Evolutionary conservation across 768 basidiomycete genomes (phyloP), one percentile per base, ranked within the genome.

Genomic region (Chlorophyllum brunneum): DNA sequence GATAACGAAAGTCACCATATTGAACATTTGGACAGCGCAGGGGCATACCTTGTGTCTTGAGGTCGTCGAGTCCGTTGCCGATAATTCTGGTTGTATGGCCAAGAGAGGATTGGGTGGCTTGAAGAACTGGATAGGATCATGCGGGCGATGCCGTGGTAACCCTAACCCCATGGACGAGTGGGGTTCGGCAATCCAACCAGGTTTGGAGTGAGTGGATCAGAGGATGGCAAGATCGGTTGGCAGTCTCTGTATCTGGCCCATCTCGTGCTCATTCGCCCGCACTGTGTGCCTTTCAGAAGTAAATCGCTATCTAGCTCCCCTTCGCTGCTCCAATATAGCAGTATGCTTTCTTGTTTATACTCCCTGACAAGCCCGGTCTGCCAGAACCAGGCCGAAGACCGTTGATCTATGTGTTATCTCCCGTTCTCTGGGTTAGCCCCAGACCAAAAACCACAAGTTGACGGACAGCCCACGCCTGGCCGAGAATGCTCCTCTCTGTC

Each of bases 11-110:
- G 37, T 31, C 18, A 49, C 55, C 56, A 47, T 56, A 54, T 52
- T 34, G 15, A 41, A 41, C 41, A 39, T 20, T 51, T 38, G 46
- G 38, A 56, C 38, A 36, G 43, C 36, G 27, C 51, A 44, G 36
- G 39, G 46, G 57, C 71, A 40, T 73, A 75, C 74, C 70, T 70
- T 70, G 66, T 62, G 68, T 71, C 72, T 75, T 74, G 72, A 72
- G 66, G 70, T 72, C 70, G 71, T 71, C 68, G 70, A 67, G 65
- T 67, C 63, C 67, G 67, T 64, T 69, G 66, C 65, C 65, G 58
- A 65, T 69, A 63, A 63, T 67, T 60, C 64, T 57, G 52, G 51
- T 54, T 56, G 47, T 49, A 44, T 50, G 51, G 48, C 61, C 63
- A 57, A 64, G 59, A 47, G 55, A 63, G 61, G 56, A 46, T 39